Evolutionary conservation across 108 stramenopile genomes (phyloP).

Genomic region (Pseudonitzschia pungens): DNA sequence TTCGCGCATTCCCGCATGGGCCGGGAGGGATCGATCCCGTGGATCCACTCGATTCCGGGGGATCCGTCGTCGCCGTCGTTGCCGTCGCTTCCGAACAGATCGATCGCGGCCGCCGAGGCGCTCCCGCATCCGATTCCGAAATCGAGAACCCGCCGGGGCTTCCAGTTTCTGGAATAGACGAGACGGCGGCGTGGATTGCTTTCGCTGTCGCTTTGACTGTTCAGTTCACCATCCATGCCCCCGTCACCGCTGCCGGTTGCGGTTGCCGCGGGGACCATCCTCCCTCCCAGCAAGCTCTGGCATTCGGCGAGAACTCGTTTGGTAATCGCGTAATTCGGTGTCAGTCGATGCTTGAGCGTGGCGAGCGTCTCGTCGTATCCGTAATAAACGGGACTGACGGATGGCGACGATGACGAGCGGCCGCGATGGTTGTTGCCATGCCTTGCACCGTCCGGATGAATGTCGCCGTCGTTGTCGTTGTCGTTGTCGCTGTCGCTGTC

Average conservation of each 20-base stretch:
- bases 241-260: neutral
- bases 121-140: slow-evolving; percentile 78
- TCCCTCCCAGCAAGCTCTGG: slow-evolving; percentile 49
- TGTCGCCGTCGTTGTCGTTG: neutral
- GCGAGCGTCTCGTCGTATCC: slow-evolving; percentile 70
- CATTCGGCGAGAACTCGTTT: slow-evolving; percentile 66
- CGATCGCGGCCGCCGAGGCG: slow-evolving; percentile 69
- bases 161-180: slow-evolving; percentile 21
- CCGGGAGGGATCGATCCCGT: slow-evolving; percentile 77
- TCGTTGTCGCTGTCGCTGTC: neutral
- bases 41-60: slow-evolving; percentile 69
- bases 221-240: neutral
- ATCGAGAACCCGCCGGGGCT: slow-evolving; percentile 66
- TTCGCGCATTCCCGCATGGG: slow-evolving; percentile 72
- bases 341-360: slow-evolving; percentile 52
- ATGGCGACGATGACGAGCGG: neutral
- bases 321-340: slow-evolving; percentile 65
- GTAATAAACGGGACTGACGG: slow-evolving; percentile 53
- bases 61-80: neutral
- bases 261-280: neutral
- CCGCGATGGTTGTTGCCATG: neutral
- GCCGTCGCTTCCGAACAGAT: slow-evolving; percentile 48
- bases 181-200: no score
- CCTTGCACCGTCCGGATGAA: slow-evolving; percentile 1
- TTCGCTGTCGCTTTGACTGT: no score